Evolutionary conservation across 495 filamentous ascomycete species (phyloP), one percentile per base, ranked within the genome.

Genomic region (Bacidia rubella): DNA sequence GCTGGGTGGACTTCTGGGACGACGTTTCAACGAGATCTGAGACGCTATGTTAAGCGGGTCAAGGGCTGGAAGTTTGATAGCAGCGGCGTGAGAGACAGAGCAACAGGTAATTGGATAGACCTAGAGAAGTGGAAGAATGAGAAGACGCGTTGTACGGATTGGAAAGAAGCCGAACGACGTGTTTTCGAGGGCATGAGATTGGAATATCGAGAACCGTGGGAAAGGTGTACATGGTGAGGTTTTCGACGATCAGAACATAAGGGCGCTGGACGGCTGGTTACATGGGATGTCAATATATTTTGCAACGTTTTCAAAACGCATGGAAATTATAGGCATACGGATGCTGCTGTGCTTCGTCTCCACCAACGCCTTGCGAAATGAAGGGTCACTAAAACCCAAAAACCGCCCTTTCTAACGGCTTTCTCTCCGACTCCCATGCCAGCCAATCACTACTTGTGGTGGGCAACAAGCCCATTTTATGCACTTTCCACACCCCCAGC

Each of bases 381-480:
- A n/a, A n/a, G n/a, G n/a, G n/a, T n/a, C n/a, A n/a, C n/a, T n/a
- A 44, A 25, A 83, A 74, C 5, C 73, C 77, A 22, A 74, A 65
- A 39, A 80, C 66, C 15, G 86, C 85, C 52, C 74, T 70, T 65
- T 95, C 89, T 54, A 90, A 52, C 11, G 85, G 80, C 57, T 83
- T 75, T 59, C 90, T 76, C 62, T 83, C 81, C 19, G 74, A 80
- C 66, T 96, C 90, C 90, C 90, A 96, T 22, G 89, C 89, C 56
- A 96, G 70, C 90, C 90, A 96, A 65, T 96, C 90, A 52, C 86
- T 92, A 62, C 87, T 80, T 54, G 90, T 95, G 52, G 88, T 96
- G 60, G 92, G 92, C 66, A 98, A 73, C 56, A 98, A 68, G 2
- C 93, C 92, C 92, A 99, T 99, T 39, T 75, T 78, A 69, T 97